These are phyloP conservation scores for Physocladia obscura DNA, from an alignment of 192 early-diverging fungal species.

Conservation along the genomic window DNA sequence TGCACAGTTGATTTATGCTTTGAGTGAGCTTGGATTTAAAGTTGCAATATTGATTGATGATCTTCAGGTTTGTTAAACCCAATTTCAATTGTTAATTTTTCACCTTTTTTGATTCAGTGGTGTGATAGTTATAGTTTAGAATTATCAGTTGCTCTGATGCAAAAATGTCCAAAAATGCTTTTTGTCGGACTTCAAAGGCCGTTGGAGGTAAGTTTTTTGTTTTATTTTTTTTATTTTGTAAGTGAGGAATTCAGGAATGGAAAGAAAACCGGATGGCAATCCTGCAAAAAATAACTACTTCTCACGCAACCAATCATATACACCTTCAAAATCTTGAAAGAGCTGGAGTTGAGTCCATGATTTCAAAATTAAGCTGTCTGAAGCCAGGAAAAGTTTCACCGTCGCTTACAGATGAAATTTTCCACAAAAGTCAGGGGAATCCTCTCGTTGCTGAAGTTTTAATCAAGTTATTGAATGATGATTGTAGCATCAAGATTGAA, in stretches of 20 bases:
- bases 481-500: slow-evolving; percentile 1
- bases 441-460: slow-evolving; percentile 22
- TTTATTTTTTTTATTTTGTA: not conserved
- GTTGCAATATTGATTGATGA: slow-evolving; percentile 25
- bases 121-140: slow-evolving; percentile 15
- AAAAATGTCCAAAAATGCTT: slow-evolving; percentile 9
- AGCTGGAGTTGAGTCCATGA: slow-evolving; percentile 9
- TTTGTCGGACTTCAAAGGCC: slow-evolving; percentile 6
- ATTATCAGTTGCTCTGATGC: slow-evolving; percentile 1
- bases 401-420: slow-evolving; percentile 14
- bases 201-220: slow-evolving; percentile 4
- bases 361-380: not conserved
- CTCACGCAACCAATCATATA: not conserved
- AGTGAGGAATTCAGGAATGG: slow-evolving; percentile 6
- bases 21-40: not conserved
- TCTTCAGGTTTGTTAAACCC: slow-evolving; percentile 18
- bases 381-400: not conserved
- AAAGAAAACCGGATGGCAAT: slow-evolving; percentile 14
- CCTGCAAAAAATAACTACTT: slow-evolving; percentile 1
- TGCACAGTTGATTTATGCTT: not conserved
- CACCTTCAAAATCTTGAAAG: slow-evolving; percentile 5
- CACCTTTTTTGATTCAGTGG: slow-evolving; percentile 18
- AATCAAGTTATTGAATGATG: slow-evolving; percentile 22
- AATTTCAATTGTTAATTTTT: too few relatives aligned
- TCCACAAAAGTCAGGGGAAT: slow-evolving; percentile 19